Base-by-base conservation (phyloP, 441 rosid species). In the Aleurites moluccanus region DNA sequence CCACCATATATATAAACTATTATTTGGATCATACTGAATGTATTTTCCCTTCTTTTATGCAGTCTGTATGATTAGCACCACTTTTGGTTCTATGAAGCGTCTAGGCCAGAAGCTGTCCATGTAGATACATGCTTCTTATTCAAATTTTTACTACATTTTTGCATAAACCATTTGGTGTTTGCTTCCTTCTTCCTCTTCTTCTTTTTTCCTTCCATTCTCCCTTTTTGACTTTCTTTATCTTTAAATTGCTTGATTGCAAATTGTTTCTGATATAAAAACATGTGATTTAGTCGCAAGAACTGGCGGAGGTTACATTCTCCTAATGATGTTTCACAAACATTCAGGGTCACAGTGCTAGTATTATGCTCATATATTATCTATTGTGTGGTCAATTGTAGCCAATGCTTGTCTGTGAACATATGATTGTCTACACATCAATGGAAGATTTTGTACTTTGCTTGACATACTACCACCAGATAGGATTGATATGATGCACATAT, bases 191-290 rank as follows among this genome's bases (percentile, higher is more conserved):
- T 2, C 10, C n/a, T n/a, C n/a, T n/a, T n/a, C n/a, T n/a, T n/a
- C n/a, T n/a, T n/a, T n/a, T n/a, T n/a, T n/a, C n/a, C n/a, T n/a
- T n/a, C n/a, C n/a, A n/a, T n/a, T n/a, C n/a, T n/a, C n/a, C n/a
- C n/a, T 38, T 42, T 50, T 38, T 38, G 38, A 38, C 6, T 35
- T 69, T 68, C 16, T 76, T 42, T n/a, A 35, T 49, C 53, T 78
- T 10, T 57, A 59, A 7, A 38, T 74, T 27, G 25, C 59, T 53
- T 53, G 59, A 53, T n/a, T 53, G 11, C 11, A 53, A 8, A 57
- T 11, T 25, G 16, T 57, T 57, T n/a, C 18, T 55, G 33, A 25
- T 57, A 25, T 57, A 6, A 14, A 5, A 27, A 60, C 14, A 10
- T 59, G 64, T 61, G 64, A 28, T 15, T 61, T 30, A 28, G 64